phyloP scores from a whole-genome alignment of 345 rosid species.

The Ricinus communis region DNA sequence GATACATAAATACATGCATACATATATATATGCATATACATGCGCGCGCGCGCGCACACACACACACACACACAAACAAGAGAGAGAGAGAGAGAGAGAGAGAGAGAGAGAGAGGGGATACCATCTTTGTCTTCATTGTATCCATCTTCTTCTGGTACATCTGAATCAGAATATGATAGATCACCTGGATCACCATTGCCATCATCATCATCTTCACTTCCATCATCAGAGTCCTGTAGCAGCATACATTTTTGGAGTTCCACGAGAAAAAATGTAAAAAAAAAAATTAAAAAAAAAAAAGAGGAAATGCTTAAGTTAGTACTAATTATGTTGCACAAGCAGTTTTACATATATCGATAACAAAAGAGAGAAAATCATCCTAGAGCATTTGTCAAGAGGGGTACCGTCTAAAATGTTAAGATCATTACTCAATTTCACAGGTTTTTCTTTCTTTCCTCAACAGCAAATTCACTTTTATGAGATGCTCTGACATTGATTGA shows the following conservation, averaged over 20 bases:
- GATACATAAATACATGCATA: too few relatives aligned
- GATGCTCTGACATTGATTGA: background rate
- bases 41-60: too few relatives aligned
- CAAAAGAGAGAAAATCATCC: background rate
- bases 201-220: slow-evolving; percentile 33
- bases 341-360: background rate
- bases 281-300: too few relatives aligned
- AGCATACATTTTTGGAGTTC: background rate
- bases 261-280: background rate
- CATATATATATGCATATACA: too few relatives aligned
- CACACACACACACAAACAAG: too few relatives aligned
- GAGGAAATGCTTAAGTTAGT: too few relatives aligned
- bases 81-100: too few relatives aligned
- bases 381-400: background rate
- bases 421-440: background rate
- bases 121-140: slow-evolving; percentile 49
- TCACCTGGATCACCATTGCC: slow-evolving; percentile 25
- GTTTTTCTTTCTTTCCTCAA: background rate
- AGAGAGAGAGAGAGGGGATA: slow-evolving; percentile 28
- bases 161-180: slow-evolving; percentile 46
- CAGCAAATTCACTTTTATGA: background rate
- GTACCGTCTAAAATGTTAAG: background rate
- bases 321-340: background rate
- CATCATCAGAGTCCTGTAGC: slow-evolving; percentile 52
- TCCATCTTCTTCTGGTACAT: slow-evolving; percentile 40